Evolutionary conservation across 352 stramenopile genomes (phyloP), one percentile per base, ranked within the genome.

Genomic region (Phytophthora uliginosa): DNA sequence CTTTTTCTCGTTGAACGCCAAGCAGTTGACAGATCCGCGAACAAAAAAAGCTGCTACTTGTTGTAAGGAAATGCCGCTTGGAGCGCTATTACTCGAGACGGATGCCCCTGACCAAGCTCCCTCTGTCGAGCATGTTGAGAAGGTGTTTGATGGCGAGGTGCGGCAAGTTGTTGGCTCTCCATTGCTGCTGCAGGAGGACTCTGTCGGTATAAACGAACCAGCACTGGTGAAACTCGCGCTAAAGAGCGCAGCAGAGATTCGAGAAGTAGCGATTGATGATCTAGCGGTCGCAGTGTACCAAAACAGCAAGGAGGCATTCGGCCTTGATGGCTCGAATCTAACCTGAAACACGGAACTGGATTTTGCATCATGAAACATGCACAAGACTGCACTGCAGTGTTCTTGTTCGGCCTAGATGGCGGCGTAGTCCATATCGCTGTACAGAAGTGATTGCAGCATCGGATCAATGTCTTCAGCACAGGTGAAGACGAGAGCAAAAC

Each of bases 1-100:
- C 17, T 96, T 84, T 58, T 91, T 94, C 56, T 96, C 89, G 6
- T 63, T 96, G 17, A 93, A 93, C 28, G 82, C 77, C n/a, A 91
- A 89, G 70, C 85, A 94, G 51, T 65, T 93, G 54, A 77, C 74
- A 10, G 72, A 83, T 2, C 42, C 66, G 3, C 58, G 64, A 36
- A 79, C 76, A 38, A 76, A 73, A 17, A 92, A 92, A 68, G 68
- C 79, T 38, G 63, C 50, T 1, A 54, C 53, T 3, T 85, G 74
- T 18, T 92, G 87, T 18, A 66, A 73, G 3, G 66, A 73, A 17
- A 45, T 92, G 33, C 87, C 87, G 13, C 17, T 92, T 7, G 59
- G 76, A 12, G 34, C 78, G 2, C 65, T 96, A 55, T 55, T 96
- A 31, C 66, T 96, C 10, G 89, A 96, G 67, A 96, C 87, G 0